phyloP scores from a whole-genome alignment of 768 basidiomycete genomes.

The Kwoniella pini region DNA sequence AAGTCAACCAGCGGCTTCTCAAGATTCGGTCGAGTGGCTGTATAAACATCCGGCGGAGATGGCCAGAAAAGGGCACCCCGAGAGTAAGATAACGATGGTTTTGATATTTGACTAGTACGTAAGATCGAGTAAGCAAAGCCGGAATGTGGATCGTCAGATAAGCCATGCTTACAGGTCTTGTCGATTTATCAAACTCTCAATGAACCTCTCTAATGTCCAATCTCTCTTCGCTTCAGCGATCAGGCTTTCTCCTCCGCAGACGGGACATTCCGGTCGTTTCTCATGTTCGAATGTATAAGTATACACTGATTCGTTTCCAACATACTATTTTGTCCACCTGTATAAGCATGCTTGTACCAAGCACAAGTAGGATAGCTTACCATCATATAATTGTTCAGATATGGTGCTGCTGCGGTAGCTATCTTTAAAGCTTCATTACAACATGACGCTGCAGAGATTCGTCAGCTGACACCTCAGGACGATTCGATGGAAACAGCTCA shows the following conservation, averaged over 20 bases:
- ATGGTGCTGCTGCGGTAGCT: conserved; percentile 90
- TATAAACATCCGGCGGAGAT: conserved; percentile 86
- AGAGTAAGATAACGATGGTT: conserved; percentile 74
- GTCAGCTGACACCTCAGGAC: not conserved
- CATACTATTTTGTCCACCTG: conserved; percentile 65
- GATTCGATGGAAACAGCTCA: conserved; percentile 52
- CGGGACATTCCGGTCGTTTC: conserved; percentile 88
- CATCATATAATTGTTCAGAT: conserved; percentile 89
- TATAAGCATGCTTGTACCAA: not conserved
- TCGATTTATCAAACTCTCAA: conserved; percentile 80
- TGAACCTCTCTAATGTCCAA: conserved; percentile 78
- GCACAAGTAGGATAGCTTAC: conserved; percentile 27
- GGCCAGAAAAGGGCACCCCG: conserved; percentile 82
- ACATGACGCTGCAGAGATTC: conserved; percentile 72
- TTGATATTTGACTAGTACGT: conserved; percentile 79
- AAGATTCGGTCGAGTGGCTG: conserved; percentile 85
- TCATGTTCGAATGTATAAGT: conserved; percentile 97
- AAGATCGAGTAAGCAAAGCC: not conserved
- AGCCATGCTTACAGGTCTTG: conserved; percentile 80
- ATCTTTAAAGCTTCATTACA: conserved; percentile 99
- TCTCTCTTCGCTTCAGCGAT: conserved; percentile 70
- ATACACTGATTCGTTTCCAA: conserved; percentile 94
- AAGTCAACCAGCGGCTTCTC: conserved; percentile 82
- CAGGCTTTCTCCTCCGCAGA: conserved; percentile 88
- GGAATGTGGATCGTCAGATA: not conserved